A percentile compares a stretch with the other conserved stretches of the same genome.
Conservation (phyloP, 2,329 filamentous ascomycete species). For the Pseudogymnoascus verrucosus region DNA sequence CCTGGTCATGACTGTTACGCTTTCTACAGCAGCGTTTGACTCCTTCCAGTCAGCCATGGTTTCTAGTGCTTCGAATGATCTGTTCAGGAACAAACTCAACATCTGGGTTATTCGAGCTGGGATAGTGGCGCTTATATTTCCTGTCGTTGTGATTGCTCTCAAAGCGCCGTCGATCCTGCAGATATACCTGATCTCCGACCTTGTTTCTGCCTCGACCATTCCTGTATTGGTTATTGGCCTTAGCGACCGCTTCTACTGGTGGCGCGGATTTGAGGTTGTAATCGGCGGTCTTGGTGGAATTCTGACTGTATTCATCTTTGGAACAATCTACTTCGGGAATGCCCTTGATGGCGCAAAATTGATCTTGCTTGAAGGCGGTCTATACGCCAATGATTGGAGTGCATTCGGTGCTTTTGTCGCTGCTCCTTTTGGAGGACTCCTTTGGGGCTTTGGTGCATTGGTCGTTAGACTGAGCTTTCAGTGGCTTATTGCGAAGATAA, state of each 20-base stretch:
- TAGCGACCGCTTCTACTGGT: conserved; percentile 57
- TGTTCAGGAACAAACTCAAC: conserved; percentile 74
- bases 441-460: conserved; percentile 62
- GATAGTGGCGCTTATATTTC: conserved; percentile 67
- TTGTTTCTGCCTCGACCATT: conserved; percentile 68
- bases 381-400: conserved; percentile 73
- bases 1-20: conserved; percentile 69
- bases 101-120: conserved; percentile 63
- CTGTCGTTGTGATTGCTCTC: conserved; percentile 65
- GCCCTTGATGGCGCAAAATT: conserved; percentile 56
- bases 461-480: conserved; percentile 50
- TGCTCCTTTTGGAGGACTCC: conserved; percentile 64
- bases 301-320: conserved; percentile 73
- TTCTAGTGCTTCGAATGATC: conserved; percentile 73
- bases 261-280: conserved; percentile 74
- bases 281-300: conserved; percentile 71
- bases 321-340: conserved; percentile 67
- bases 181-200: conserved; percentile 75
- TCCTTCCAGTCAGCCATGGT: conserved; percentile 77
- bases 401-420: conserved; percentile 77
- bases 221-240: conserved; percentile 70
- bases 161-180: conserved; percentile 67
- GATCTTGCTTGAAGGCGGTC: conserved; percentile 62
- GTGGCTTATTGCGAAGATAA: conserved; percentile 47
- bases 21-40: conserved; percentile 74